Evolutionary conservation across 2,329 filamentous ascomycete species (phyloP), one percentile per base, ranked within the genome.

Genomic region (Curvularia spicifera): DNA sequence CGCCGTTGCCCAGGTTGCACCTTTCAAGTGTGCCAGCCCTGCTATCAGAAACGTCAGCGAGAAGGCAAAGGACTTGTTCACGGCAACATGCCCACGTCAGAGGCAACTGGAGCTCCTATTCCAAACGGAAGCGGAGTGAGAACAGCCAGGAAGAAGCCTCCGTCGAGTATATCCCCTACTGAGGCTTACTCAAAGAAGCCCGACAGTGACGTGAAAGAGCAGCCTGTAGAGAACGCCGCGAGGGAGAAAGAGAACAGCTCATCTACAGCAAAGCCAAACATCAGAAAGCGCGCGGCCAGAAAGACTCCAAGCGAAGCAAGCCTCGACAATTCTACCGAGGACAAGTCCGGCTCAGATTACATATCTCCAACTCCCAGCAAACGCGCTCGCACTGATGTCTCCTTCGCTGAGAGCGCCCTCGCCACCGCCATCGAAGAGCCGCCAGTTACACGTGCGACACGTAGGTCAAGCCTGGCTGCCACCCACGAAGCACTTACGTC

Each of bases 1-100:
- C 63, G 66, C 2, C 71, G 74, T 20, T 77, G 75, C 44, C 69
- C 67, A 2, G 70, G 69, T 5, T 77, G 75, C 52, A 73, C 71
- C 3, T 76, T 70, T 37, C 71, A 76, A 40, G 62, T 76, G 5
- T 77, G 75, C 47, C 57, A 60, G 7, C 61, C 65, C 3, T 77
- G 75, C 35, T 70, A 64, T 44, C 49, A 69, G 5, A 51, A 39
- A 28, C 55, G 65, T 9, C 43, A 61, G 28, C 48, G 28, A 20
- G 44, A 47, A 1, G 62, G 62, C 1, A 54, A 53, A n/a, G 65
- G 64, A 1, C 33, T 73, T 22, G 46, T 60, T 7, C 73, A 75
- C 51, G 71, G 71, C 1, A 71, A 68, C 8, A 57, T 69, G 49
- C 40, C 50, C 43, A 56, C 53, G 5, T 48, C 44, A 10, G 37